Evolutionary conservation across 768 basidiomycete species (phyloP).

Genomic region (Porphyrellus cyaneotinctus): DNA sequence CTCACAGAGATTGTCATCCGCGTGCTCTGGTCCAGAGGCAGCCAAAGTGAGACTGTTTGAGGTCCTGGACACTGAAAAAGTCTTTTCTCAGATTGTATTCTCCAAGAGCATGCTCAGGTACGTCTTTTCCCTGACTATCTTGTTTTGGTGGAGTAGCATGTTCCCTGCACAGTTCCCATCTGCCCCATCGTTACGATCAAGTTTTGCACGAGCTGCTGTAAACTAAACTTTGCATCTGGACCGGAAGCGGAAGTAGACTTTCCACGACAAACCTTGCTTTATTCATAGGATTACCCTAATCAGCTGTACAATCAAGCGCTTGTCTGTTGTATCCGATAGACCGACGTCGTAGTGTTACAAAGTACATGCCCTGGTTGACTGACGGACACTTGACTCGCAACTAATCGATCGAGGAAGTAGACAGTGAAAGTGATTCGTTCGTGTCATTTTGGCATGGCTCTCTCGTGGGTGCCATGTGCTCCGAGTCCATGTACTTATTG

Average conservation of each 20-base stretch:
- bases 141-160: slow-evolving; percentile 1
- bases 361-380: not conserved
- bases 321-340: slow-evolving; percentile 15
- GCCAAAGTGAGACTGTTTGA: slow-evolving; percentile 71
- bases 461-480: not conserved
- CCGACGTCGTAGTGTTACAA: slow-evolving; percentile 1
- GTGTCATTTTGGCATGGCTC: no score
- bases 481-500: not conserved
- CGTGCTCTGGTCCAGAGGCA: slow-evolving; percentile 21
- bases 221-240: not conserved
- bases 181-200: slow-evolving; percentile 79
- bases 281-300: slow-evolving; percentile 1
- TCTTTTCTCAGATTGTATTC: slow-evolving; percentile 79
- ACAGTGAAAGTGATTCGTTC: not conserved
- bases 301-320: slow-evolving; percentile 9
- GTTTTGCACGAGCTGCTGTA: slow-evolving; percentile 66
- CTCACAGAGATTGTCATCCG: slow-evolving; percentile 30
- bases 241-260: not conserved
- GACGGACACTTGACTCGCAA: not conserved
- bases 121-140: slow-evolving; percentile 15
- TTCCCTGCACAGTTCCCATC: slow-evolving; percentile 50
- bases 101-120: slow-evolving; percentile 79
- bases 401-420: not conserved
- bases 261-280: slow-evolving; percentile 1
- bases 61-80: slow-evolving; percentile 69